Conservation (phyloP, 305 asterid species). For the Fraxinus velutina region DNA sequence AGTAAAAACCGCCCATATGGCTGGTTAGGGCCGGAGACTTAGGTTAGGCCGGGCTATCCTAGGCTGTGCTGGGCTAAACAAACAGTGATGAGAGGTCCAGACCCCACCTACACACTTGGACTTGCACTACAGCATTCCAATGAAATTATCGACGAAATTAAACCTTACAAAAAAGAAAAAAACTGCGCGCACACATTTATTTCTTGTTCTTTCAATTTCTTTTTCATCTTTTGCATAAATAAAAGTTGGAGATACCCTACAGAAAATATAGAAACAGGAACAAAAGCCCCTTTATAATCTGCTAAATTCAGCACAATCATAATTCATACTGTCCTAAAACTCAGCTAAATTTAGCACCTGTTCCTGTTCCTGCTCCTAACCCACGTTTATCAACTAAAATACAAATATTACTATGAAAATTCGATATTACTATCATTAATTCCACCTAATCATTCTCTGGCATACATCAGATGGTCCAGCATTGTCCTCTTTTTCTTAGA, state of each 20-base stretch:
- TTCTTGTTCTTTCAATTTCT: background rate
- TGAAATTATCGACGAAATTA: slow-evolving; percentile 1
- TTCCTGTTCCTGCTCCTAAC: slow-evolving; percentile 11
- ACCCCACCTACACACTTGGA: background rate
- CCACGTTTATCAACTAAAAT: background rate
- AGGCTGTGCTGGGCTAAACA: background rate
- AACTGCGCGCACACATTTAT: background rate
- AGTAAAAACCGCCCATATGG: background rate
- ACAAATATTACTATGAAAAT: background rate
- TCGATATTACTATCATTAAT: slow-evolving; percentile 5
- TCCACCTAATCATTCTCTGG: slow-evolving; percentile 35
- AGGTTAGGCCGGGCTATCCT: background rate
- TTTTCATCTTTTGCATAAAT: background rate
- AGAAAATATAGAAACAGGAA: slow-evolving; percentile 41
- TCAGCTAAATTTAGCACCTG: slow-evolving; percentile 57
- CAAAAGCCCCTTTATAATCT: slow-evolving; percentile 23
- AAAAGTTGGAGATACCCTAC: slow-evolving; percentile 17
- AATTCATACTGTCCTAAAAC: slow-evolving; percentile 24
- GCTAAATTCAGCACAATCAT: slow-evolving; percentile 40
- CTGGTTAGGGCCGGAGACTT: background rate
- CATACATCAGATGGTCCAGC: slow-evolving; percentile 53
- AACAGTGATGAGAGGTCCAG: background rate
- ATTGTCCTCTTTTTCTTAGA: slow-evolving; percentile 23
- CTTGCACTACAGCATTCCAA: background rate
- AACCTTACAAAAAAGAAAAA: background rate